A percentile compares a stretch with the other conserved stretches of the same genome.
Conservation (phyloP, 164 flowering plant species). For the Euptelea pleiosperma region DNA sequence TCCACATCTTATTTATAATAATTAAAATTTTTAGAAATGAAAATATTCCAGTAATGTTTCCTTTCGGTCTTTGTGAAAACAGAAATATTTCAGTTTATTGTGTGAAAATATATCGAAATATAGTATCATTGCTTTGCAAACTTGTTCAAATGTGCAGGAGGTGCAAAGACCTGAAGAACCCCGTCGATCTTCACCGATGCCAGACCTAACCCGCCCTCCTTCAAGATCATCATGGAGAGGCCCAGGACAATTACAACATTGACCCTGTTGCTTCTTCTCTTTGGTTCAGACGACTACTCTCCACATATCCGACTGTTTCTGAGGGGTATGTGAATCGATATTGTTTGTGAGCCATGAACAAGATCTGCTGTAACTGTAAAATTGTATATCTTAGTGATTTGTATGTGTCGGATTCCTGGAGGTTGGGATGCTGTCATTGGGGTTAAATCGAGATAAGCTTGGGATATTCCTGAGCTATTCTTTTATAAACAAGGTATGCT, state of each 20-base stretch:
- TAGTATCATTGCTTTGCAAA: background rate
- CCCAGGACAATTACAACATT: slow-evolving; percentile 51
- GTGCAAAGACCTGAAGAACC: slow-evolving; percentile 51
- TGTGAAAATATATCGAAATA: background rate
- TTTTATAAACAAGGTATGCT: slow-evolving; percentile 23
- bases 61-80: background rate
- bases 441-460: slow-evolving; percentile 21
- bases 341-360: background rate
- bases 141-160: slow-evolving; percentile 40
- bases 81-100: background rate
- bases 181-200: slow-evolving; percentile 23
- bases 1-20: too few relatives aligned
- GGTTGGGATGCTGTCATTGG: slow-evolving; percentile 22
- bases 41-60: too few relatives aligned
- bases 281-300: slow-evolving; percentile 1
- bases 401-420: slow-evolving; percentile 9
- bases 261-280: slow-evolving; percentile 8
- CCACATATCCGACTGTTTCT: slow-evolving; percentile 12
- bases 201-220: slow-evolving; percentile 41
- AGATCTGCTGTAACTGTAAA: slow-evolving; percentile 35
- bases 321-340: background rate
- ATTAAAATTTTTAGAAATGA: too few relatives aligned
- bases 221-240: slow-evolving; percentile 62
- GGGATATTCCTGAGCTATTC: slow-evolving; percentile 29
- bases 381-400: slow-evolving; percentile 51